phyloP scores from a whole-genome alignment of 768 basidiomycete genomes.

The Phaeotremella fagi region DNA sequence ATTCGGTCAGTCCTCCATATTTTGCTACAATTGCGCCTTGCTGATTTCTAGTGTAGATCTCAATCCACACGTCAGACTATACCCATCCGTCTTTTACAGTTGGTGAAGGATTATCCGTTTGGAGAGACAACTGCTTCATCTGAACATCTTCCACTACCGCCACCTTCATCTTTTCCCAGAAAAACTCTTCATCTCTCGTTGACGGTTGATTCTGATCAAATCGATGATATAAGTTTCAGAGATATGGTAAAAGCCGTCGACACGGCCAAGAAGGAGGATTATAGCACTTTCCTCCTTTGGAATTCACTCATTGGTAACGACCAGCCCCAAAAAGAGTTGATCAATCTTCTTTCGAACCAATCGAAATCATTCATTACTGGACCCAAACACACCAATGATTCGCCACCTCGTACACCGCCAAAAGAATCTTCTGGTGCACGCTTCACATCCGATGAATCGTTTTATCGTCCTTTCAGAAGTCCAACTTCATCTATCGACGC shows the following conservation, averaged over 20 bases:
- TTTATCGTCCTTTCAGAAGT: conserved; percentile 3
- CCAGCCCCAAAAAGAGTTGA: not conserved
- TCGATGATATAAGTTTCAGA: not conserved
- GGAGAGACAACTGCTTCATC: conserved; percentile 12
- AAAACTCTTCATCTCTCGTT: conserved; percentile 14
- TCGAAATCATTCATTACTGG: not conserved
- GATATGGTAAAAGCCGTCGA: not conserved
- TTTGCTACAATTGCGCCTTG: not conserved
- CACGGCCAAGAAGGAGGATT: not conserved
- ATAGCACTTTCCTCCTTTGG: no score
- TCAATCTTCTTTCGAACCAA: not conserved
- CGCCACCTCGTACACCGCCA: not conserved
- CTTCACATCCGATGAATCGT: not conserved
- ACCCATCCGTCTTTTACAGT: conserved; percentile 17
- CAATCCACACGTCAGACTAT: conserved; percentile 20
- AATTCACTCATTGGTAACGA: not conserved
- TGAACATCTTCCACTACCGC: conserved; percentile 11
- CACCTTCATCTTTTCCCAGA: conserved; percentile 22
- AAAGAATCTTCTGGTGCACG: not conserved
- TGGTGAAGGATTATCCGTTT: conserved; percentile 30
- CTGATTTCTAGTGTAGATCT: conserved; percentile 9
- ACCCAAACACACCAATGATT: not conserved
- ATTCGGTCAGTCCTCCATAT: conserved; percentile 23
- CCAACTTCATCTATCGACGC: not conserved
- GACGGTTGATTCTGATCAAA: not conserved